Evolutionary conservation across 1,284 basidiomycete species (phyloP), one percentile per base, ranked within the genome.

Genomic region (Ganoderma lucidum): DNA sequence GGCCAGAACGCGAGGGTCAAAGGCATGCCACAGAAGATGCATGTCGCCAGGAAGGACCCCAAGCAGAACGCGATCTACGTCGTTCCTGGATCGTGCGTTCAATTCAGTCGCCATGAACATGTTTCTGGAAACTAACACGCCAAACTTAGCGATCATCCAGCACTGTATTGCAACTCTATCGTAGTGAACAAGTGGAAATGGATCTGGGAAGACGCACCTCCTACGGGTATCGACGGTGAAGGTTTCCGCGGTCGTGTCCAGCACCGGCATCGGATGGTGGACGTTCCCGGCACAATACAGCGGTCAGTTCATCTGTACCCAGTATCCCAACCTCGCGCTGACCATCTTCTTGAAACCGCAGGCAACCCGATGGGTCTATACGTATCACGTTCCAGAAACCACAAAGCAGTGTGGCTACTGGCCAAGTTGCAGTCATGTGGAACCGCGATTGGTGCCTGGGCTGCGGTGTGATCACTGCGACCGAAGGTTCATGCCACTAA

Each of bases 361-460:
- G 69, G n/a, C 55, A 41, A 23, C 44, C 30, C 17, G 73, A 74
- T 42, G 68, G 44, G 39, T 75, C 74, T 32, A 76, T 88, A 53
- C 74, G 76, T 30, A 84, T 91, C 64, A 78, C 76, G 17, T 93
- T 94, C 73, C 81, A 85, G 58, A 80, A 86, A 55, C 87, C 90
- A 0, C 85, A 94, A 62, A 86, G 87, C 60, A 92, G 90, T 4
- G 89, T 96, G n/a, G 87, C 95, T 0, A 85, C 88, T 0, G 96
- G 96, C 2, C 96, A 98, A 79, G 87, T 93, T 39, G 91, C 90
- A 8, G 91, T 87, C 0, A 71, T 97, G 6, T 97, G 91, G 83
- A 85, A 90, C 69, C 88, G 83, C 2, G 86, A 91, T 65, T 92
- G 91, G 89, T 96, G 95, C 80, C 83, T 97, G 32, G 96, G 96